These are phyloP conservation scores for Thermothelomyces thermophilus DNA, from an alignment of 2,329 filamentous ascomycete genomes.

Conservation along the genomic window DNA sequence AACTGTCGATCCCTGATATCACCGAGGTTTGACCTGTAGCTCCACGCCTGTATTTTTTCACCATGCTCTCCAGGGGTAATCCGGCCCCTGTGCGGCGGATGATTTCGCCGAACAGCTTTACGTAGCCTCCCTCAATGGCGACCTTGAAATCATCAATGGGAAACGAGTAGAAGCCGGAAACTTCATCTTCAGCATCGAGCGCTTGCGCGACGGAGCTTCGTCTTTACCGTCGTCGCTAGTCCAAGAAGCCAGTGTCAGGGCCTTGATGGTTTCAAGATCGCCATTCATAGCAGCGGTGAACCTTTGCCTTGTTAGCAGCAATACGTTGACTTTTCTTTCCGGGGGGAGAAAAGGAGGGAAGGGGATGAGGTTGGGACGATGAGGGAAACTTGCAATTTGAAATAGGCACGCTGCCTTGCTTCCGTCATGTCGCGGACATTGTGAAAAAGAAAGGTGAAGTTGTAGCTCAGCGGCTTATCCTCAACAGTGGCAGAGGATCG, in stretches of 20 bases:
- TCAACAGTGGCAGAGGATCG: neutral
- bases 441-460: slow-evolving; percentile 45
- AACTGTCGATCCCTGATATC: slow-evolving; percentile 71
- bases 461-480: too few species aligned
- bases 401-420: slow-evolving; percentile 50
- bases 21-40: slow-evolving; percentile 57
- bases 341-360: neutral
- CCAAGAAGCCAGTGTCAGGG: slow-evolving; percentile 55
- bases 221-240: slow-evolving; percentile 43
- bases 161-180: slow-evolving; percentile 33
- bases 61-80: slow-evolving; percentile 60
- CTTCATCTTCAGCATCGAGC: slow-evolving; percentile 32
- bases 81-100: slow-evolving; percentile 62
- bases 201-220: slow-evolving; percentile 44
- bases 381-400: slow-evolving; percentile 48
- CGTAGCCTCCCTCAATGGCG: slow-evolving; percentile 44
- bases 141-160: slow-evolving; percentile 35
- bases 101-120: slow-evolving; percentile 53
- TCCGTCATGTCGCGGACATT: slow-evolving; percentile 50
- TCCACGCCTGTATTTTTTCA: slow-evolving; percentile 60
- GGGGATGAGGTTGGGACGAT: too few species aligned
- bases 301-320: slow-evolving; percentile 32
- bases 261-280: slow-evolving; percentile 60
- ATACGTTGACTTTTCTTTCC: too few species aligned
- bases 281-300: slow-evolving; percentile 69